A percentile compares a stretch with the other conserved stretches of the same genome.
phyloP scores from a whole-genome alignment of 2,329 filamentous ascomycete genomes.

The Clonostachys rosea region DNA sequence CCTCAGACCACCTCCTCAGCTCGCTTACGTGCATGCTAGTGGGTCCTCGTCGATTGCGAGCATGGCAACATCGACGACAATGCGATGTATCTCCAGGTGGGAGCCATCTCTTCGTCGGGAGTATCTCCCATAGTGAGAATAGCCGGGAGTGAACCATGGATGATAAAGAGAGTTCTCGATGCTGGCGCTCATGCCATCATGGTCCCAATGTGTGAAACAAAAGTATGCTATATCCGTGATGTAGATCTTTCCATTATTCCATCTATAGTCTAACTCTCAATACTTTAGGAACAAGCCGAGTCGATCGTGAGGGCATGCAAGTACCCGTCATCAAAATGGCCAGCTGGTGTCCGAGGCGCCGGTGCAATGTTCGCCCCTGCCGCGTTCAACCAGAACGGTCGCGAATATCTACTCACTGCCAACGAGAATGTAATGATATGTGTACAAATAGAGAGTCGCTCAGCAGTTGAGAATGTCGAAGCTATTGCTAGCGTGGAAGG shows the following conservation, averaged over 20 bases:
- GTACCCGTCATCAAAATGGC: conserved; percentile 14
- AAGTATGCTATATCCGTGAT: too few relatives aligned
- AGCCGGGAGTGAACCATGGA: conserved; percentile 13
- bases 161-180: conserved; percentile 22
- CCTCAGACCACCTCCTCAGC: neutral
- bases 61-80: conserved; percentile 36
- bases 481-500: too few relatives aligned
- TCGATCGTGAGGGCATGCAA: conserved; percentile 15
- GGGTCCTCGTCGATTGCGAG: conserved; percentile 47
- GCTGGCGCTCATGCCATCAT: conserved; percentile 20
- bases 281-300: conserved; percentile 12
- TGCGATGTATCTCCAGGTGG: conserved; percentile 37
- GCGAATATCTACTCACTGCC: conserved; percentile 14
- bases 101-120: conserved; percentile 32
- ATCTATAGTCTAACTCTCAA: too few relatives aligned
- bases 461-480: too few relatives aligned
- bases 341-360: conserved; percentile 14
- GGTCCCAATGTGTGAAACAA: conserved; percentile 5
- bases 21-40: conserved; percentile 13
- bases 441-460: too few relatives aligned
- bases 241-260: too few relatives aligned
- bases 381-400: conserved; percentile 16
- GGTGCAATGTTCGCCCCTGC: conserved; percentile 20
- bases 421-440: conserved; percentile 26
- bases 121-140: conserved; percentile 30